Evolutionary conservation across 495 filamentous ascomycete genomes (phyloP).

Genomic region (Elaphomyces granulatus): DNA sequence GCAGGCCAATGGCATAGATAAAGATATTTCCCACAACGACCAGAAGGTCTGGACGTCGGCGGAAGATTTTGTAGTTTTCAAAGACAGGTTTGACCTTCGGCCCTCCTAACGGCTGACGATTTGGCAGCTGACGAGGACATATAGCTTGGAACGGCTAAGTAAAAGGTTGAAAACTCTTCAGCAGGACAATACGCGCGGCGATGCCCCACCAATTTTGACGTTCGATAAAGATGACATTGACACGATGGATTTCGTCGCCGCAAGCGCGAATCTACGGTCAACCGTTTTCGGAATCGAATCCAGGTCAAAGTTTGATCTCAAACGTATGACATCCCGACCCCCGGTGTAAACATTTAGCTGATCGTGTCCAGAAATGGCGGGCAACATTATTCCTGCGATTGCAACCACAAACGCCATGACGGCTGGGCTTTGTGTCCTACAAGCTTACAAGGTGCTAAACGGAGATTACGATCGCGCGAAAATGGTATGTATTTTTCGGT

Average conservation of each 20-base stretch:
- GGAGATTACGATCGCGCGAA: slow-evolving; percentile 51
- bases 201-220: slow-evolving; percentile 46
- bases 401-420: slow-evolving; percentile 97
- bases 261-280: slow-evolving; percentile 78
- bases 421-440: slow-evolving; percentile 80
- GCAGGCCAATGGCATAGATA: slow-evolving; percentile 34
- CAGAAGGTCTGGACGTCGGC: slow-evolving; percentile 66
- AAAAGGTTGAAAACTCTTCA: slow-evolving; percentile 50
- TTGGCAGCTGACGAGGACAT: too few species aligned
- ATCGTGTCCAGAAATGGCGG: slow-evolving; percentile 66
- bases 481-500: slow-evolving; percentile 24
- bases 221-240: slow-evolving; percentile 98
- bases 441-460: slow-evolving; percentile 82
- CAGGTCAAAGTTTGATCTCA: slow-evolving; percentile 90
- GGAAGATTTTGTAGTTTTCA: slow-evolving; percentile 80
- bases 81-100: slow-evolving; percentile 50
- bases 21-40: slow-evolving; percentile 45
- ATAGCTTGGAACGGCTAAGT: slow-evolving; percentile 58
- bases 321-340: slow-evolving; percentile 35
- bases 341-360: background rate
- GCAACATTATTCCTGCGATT: slow-evolving; percentile 97
- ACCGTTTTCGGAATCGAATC: slow-evolving; percentile 71
- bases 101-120: slow-evolving; percentile 8
- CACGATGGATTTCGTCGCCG: slow-evolving; percentile 86
- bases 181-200: slow-evolving; percentile 25